phyloP scores from a whole-genome alignment of 768 basidiomycete genomes.

The Royoungia palumana region DNA sequence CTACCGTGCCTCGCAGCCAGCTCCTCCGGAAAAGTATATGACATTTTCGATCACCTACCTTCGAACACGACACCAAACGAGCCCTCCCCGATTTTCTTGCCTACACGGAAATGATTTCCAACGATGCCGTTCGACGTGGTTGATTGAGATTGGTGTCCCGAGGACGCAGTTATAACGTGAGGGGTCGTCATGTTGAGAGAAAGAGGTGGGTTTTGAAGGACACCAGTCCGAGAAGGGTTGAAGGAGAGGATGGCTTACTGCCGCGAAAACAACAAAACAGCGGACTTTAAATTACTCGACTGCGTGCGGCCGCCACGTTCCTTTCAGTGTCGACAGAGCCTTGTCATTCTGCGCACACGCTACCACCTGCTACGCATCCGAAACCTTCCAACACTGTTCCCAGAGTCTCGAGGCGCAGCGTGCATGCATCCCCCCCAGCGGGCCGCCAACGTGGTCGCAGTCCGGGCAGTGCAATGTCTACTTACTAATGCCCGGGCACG shows the following conservation, averaged over 20 bases:
- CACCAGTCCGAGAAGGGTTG: constrained; percentile 29
- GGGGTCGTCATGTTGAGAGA: constrained; percentile 63
- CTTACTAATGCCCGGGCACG: no score
- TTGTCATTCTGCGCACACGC: no score
- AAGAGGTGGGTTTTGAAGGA: constrained; percentile 7
- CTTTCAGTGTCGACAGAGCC: constrained; percentile 1
- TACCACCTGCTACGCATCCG: no score
- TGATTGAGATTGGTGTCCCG: constrained; percentile 61
- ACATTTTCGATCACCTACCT: constrained; percentile 50
- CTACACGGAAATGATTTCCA: constrained; percentile 81
- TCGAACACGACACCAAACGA: constrained; percentile 98
- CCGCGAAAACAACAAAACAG: constrained; percentile 29
- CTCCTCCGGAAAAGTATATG: not conserved
- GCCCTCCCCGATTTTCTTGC: constrained; percentile 99
- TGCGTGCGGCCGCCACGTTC: constrained; percentile 30
- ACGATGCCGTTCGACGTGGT: constrained; percentile 69
- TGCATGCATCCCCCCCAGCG: not conserved
- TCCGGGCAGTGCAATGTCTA: not conserved
- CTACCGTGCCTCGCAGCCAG: not conserved
- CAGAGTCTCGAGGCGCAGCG: no score
- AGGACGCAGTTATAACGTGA: constrained; percentile 81
- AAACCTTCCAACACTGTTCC: no score
- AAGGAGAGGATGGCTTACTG: constrained; percentile 24
- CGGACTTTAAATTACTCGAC: constrained; percentile 33
- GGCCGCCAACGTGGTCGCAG: not conserved